Conservation (phyloP, 1,284 basidiomycete genomes). For the Trichosporon faecale region DNA sequence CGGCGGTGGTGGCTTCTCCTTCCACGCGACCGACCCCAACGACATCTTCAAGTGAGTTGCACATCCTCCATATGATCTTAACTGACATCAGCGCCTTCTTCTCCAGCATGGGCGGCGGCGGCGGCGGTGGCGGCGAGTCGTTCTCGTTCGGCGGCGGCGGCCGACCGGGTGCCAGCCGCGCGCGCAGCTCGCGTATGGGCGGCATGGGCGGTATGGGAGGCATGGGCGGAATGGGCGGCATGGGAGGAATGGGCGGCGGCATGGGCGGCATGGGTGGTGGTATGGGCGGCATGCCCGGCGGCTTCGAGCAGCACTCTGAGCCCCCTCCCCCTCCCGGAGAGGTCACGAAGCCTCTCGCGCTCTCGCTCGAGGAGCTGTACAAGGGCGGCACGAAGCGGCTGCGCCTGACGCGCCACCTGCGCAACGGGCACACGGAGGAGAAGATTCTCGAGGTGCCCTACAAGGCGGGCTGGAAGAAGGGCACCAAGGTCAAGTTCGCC, state of each 20-base stretch:
- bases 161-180: conserved; percentile 27
- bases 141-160: conserved; percentile 35
- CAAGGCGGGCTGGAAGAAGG: conserved; percentile 65
- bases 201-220: conserved; percentile 55
- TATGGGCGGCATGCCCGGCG: conserved; percentile 60
- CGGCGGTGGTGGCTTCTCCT: conserved; percentile 57
- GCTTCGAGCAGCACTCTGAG: conserved; percentile 36
- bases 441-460: conserved; percentile 88
- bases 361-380: conserved; percentile 89
- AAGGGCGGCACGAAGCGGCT: conserved; percentile 82
- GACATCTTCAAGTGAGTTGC: conserved; percentile 81
- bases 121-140: conserved; percentile 42
- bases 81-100: conserved; percentile 64
- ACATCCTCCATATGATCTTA: conserved; percentile 27
- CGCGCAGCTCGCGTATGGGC: conserved; percentile 32
- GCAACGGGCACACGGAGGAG: conserved; percentile 74
- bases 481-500: conserved; percentile 87
- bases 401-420: conserved; percentile 74
- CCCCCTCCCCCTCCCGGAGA: conserved; percentile 58
- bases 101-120: conserved; percentile 43
- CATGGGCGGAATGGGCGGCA: conserved; percentile 53
- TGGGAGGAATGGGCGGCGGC: conserved; percentile 55
- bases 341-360: conserved; percentile 77
- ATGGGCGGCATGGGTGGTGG: conserved; percentile 56
- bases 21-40: conserved; percentile 76